Evolutionary conservation across 495 filamentous ascomycete genomes (phyloP).

Genomic region (Neurospora pannonica): DNA sequence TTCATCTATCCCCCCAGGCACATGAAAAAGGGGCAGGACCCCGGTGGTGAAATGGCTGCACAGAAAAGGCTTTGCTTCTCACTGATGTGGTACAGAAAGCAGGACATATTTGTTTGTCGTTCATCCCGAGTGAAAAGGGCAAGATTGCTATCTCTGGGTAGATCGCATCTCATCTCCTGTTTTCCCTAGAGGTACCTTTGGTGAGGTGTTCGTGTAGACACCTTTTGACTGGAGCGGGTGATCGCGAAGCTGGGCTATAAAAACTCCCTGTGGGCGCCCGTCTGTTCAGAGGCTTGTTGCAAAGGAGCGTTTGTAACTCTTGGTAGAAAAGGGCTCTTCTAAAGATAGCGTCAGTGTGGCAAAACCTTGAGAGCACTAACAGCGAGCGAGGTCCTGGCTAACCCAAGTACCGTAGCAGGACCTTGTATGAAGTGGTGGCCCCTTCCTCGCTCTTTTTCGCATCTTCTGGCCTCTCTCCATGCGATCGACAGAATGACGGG

Average conservation of each 20-base stretch:
- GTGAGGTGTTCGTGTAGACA: background rate
- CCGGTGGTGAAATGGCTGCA: background rate
- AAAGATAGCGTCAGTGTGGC: background rate
- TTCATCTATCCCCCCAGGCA: background rate
- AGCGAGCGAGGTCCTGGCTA: background rate
- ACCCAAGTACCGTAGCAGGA: background rate
- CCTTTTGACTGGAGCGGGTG: too few species aligned
- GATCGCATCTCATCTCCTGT: background rate
- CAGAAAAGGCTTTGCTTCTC: background rate
- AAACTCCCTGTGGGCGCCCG: background rate
- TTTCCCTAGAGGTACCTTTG: background rate
- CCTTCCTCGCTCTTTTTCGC: background rate
- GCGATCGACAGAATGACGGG: constrained; percentile 14
- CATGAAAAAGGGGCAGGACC: background rate
- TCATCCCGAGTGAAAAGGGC: background rate
- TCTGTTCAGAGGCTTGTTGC: background rate
- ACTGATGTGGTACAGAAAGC: background rate
- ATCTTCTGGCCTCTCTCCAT: background rate
- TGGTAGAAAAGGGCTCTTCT: background rate
- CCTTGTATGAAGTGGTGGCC: background rate
- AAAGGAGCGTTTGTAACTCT: background rate
- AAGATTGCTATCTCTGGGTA: background rate
- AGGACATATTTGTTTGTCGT: background rate
- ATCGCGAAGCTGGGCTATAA: background rate
- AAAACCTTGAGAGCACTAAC: background rate